Conservation (phyloP, 768 basidiomycete species). For the Coprinopsis sp. region DNA sequence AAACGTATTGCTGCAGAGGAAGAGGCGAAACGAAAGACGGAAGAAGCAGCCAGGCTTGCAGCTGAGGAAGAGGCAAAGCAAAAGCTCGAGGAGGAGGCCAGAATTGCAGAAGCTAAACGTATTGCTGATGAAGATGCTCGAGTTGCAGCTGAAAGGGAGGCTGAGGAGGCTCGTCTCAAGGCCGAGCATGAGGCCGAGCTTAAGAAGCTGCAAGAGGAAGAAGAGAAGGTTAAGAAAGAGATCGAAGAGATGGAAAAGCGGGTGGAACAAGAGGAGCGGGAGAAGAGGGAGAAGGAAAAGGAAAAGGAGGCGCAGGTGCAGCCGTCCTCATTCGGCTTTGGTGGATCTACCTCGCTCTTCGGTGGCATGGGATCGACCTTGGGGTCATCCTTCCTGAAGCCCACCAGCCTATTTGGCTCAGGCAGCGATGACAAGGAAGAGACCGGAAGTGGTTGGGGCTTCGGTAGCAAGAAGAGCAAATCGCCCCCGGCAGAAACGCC, state of each 20-base stretch:
- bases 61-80: neutral
- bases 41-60: neutral
- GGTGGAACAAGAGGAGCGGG: neutral
- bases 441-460: neutral
- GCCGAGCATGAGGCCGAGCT: neutral
- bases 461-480: neutral
- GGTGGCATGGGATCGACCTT: neutral
- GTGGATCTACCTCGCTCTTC: neutral
- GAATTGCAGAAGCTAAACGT: neutral
- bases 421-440: neutral
- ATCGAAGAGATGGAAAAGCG: neutral
- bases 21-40: neutral
- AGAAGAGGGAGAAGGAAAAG: neutral
- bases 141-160: neutral
- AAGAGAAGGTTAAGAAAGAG: neutral
- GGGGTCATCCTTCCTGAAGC: too few species aligned
- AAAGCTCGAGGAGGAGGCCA: conserved; percentile 1
- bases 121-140: neutral
- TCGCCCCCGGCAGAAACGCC: neutral
- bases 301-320: conserved; percentile 1
- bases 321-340: neutral
- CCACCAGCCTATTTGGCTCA: neutral
- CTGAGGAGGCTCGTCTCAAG: neutral
- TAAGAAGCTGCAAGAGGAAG: neutral
- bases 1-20: neutral